Evolutionary conservation across 1,139 yeast genomes (phyloP).

Genomic region (Pichia sp.): DNA sequence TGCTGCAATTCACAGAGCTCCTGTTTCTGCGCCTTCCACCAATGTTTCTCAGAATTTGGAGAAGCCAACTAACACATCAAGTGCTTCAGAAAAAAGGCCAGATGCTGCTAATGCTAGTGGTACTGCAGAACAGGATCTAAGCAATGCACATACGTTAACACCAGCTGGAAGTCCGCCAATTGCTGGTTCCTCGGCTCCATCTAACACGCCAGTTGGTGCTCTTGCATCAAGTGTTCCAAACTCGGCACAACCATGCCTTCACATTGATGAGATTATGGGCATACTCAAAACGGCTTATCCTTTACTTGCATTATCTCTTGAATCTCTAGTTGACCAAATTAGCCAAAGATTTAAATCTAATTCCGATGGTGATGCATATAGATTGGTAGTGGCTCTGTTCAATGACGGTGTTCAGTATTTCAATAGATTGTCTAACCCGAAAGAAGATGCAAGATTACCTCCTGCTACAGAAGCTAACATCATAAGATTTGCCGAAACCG

Average conservation of each 20-base stretch:
- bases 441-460: slow-evolving; percentile 83
- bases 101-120: neutral
- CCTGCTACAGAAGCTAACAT: slow-evolving; percentile 88
- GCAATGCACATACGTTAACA: slow-evolving; percentile 1
- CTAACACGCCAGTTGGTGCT: slow-evolving; percentile 1
- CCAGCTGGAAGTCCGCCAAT: slow-evolving; percentile 14
- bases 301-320: slow-evolving; percentile 81
- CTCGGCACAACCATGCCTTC: slow-evolving; percentile 73
- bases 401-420: slow-evolving; percentile 90
- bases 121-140: neutral
- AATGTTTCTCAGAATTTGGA: slow-evolving; percentile 2
- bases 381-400: slow-evolving; percentile 83
- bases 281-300: slow-evolving; percentile 96
- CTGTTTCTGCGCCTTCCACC: slow-evolving; percentile 9
- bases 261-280: slow-evolving; percentile 92
- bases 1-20: slow-evolving; percentile 76
- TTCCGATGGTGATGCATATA: slow-evolving; percentile 93
- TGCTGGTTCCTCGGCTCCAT: slow-evolving; percentile 5
- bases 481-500: slow-evolving; percentile 86
- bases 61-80: neutral
- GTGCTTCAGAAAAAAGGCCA: neutral
- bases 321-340: slow-evolving; percentile 91
- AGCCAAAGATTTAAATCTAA: slow-evolving; percentile 90
- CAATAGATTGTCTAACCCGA: slow-evolving; percentile 76
- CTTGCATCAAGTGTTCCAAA: neutral